Evolutionary conservation across 1,139 yeast species (phyloP).

Genomic region (Geotrichum bryndzae): DNA sequence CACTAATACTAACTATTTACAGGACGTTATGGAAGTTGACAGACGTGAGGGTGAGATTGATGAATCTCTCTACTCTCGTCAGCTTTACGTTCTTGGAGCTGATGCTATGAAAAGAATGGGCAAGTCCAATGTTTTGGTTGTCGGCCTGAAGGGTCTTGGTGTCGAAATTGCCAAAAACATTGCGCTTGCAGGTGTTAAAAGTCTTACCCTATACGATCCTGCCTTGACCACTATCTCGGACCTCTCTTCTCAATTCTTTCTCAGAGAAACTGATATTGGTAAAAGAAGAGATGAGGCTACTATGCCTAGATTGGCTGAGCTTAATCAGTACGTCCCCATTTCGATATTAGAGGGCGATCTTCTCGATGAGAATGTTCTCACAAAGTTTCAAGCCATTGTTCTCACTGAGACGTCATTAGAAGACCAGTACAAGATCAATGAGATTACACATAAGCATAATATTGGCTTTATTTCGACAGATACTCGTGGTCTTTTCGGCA

Average conservation of each 20-base stretch:
- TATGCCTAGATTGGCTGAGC: conserved; percentile 61
- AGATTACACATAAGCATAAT: conserved; percentile 62
- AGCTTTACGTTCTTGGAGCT: conserved; percentile 70
- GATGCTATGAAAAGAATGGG: conserved; percentile 99
- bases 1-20: background rate
- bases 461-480: conserved; percentile 80
- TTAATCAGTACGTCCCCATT: conserved; percentile 86
- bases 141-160: conserved; percentile 89
- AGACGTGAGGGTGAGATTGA: conserved; percentile 18
- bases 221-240: conserved; percentile 59
- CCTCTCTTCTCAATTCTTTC: conserved; percentile 83
- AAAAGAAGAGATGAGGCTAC: conserved; percentile 69
- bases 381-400: conserved; percentile 72
- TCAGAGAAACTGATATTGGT: conserved; percentile 67
- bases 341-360: conserved; percentile 54
- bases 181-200: conserved; percentile 94
- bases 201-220: conserved; percentile 84
- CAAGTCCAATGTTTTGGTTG: conserved; percentile 75
- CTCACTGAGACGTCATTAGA: conserved; percentile 71
- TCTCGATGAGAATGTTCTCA: conserved; percentile 39
- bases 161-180: conserved; percentile 94
- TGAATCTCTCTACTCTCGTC: conserved; percentile 19
- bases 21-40: conserved; percentile 18
- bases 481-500: conserved; percentile 82
- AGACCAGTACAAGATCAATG: conserved; percentile 69